A percentile compares a stretch with the other conserved stretches of the same genome.
Evolutionary conservation across 352 stramenopile genomes (phyloP).

Genomic region (Lagenidium giganteum): DNA sequence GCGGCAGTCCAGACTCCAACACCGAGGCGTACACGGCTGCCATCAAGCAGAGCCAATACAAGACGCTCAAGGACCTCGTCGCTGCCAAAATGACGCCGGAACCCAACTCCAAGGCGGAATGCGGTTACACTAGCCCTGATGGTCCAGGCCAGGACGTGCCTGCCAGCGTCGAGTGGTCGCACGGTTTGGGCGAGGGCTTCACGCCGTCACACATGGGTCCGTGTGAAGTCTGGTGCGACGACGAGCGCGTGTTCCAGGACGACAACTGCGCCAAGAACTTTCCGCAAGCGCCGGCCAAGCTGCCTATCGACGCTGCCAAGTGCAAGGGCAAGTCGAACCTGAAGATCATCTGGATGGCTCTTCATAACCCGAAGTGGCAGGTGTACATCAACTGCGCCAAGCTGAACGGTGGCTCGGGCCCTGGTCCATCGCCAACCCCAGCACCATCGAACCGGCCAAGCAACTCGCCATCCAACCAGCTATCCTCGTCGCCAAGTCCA

Average conservation of each 20-base stretch:
- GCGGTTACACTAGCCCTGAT: conserved; percentile 5
- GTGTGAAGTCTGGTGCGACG: conserved; percentile 51
- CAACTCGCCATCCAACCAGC: too few species aligned
- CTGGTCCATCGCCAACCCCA: conserved; percentile 2
- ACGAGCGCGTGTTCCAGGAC: conserved; percentile 35
- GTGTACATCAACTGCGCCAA: conserved; percentile 23
- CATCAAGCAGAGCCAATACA: conserved; percentile 18
- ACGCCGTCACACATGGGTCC: conserved; percentile 33
- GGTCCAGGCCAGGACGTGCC: conserved; percentile 3
- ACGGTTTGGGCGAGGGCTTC: conserved; percentile 15
- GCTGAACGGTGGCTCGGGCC: conserved; percentile 4
- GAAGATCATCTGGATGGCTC: conserved; percentile 30
- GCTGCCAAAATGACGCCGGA: conserved; percentile 1
- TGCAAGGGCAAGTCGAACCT: conserved; percentile 32
- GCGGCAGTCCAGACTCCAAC: conserved; percentile 11
- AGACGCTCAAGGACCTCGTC: conserved; percentile 14
- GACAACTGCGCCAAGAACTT: conserved; percentile 44
- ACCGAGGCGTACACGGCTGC: conserved; percentile 18
- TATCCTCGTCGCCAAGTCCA: too few species aligned
- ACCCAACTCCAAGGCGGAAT: conserved; percentile 8
- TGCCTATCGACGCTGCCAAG: conserved; percentile 41
- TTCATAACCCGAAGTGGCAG: conserved; percentile 35
- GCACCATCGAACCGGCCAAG: too few species aligned
- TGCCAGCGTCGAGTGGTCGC: conserved; percentile 26
- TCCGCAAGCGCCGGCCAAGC: conserved; percentile 19